Evolutionary conservation across 2,329 filamentous ascomycete species (phyloP).

Genomic region (Fusarium virguliforme): DNA sequence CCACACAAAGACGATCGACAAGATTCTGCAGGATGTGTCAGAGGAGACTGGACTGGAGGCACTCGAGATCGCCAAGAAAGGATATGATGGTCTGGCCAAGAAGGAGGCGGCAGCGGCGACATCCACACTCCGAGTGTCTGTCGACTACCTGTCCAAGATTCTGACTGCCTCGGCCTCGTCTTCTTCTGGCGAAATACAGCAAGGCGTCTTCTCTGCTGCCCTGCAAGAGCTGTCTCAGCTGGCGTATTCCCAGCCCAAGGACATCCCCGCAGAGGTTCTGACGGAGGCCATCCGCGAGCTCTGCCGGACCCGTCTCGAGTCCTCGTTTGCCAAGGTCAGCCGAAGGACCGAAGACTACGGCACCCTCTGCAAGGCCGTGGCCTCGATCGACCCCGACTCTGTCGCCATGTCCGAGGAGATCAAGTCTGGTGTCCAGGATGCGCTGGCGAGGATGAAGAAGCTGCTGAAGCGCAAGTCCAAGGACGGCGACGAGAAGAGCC

Average conservation of each 20-base stretch:
- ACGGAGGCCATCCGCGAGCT: constrained; percentile 69
- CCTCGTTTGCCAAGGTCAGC: constrained; percentile 72
- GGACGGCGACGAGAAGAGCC: constrained; percentile 57
- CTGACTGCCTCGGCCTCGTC: constrained; percentile 58
- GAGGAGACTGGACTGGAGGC: constrained; percentile 69
- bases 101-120: constrained; percentile 52
- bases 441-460: constrained; percentile 68
- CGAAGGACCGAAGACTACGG: constrained; percentile 68
- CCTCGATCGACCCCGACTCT: constrained; percentile 68
- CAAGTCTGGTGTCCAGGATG: constrained; percentile 67
- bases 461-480: constrained; percentile 62
- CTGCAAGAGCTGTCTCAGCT: constrained; percentile 70
- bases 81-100: constrained; percentile 54
- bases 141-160: constrained; percentile 70
- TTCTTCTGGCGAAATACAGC: constrained; percentile 52
- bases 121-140: constrained; percentile 64
- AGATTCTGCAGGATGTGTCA: constrained; percentile 75
- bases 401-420: constrained; percentile 71
- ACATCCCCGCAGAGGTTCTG: constrained; percentile 61
- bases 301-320: constrained; percentile 71
- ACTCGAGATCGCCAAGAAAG: constrained; percentile 65
- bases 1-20: constrained; percentile 87
- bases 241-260: constrained; percentile 67
- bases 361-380: constrained; percentile 69
- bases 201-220: constrained; percentile 57